phyloP scores from a whole-genome alignment of 257 asterid genomes.

The Solanum virginianum region DNA sequence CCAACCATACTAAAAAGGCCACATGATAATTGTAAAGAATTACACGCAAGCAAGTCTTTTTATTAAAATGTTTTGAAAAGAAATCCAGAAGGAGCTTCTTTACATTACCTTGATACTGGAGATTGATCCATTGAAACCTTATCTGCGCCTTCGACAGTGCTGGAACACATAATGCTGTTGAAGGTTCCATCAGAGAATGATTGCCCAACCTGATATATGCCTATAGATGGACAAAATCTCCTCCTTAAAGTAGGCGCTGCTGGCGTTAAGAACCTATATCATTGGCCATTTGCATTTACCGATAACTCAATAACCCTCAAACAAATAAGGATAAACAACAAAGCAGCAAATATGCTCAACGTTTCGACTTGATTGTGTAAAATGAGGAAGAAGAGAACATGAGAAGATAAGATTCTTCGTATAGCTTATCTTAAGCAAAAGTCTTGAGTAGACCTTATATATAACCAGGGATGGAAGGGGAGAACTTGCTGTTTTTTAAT shows the following conservation, averaged over 20 bases:
- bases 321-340: neutral
- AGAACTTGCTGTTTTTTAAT: neutral
- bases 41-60: neutral
- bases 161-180: conserved; percentile 38
- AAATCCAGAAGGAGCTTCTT: neutral
- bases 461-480: neutral
- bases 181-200: conserved; percentile 24
- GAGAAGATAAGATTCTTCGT: neutral
- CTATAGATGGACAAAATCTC: conserved; percentile 29
- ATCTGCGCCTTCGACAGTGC: conserved; percentile 55
- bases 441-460: neutral
- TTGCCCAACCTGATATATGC: conserved; percentile 48
- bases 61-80: neutral
- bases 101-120: conserved; percentile 42
- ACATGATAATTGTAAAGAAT: neutral
- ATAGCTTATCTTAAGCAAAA: neutral
- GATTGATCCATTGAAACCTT: conserved; percentile 48
- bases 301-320: neutral
- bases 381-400: neutral
- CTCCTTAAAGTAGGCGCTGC: conserved; percentile 25
- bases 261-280: conserved; percentile 51
- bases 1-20: neutral
- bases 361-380: neutral
- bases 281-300: conserved; percentile 35
- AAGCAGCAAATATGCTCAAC: neutral